phyloP scores from a whole-genome alignment of 1,284 basidiomycete species.

The Entoloma clypeatum region DNA sequence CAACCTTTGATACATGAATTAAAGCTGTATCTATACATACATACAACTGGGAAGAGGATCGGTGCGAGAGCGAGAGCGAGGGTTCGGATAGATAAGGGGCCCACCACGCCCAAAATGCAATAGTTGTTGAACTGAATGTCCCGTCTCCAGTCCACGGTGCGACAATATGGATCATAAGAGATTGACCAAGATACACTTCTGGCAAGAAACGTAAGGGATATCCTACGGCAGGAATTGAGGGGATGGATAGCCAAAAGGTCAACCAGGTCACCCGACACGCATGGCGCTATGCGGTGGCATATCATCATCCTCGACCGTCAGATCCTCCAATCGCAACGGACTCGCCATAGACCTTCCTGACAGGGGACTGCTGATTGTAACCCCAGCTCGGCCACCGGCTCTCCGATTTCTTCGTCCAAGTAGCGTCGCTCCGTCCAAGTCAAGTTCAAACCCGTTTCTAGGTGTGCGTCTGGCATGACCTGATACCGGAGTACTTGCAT shows the following conservation, averaged over 20 bases:
- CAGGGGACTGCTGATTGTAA: conserved; percentile 36
- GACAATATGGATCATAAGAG: too few species aligned
- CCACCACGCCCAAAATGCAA: too few species aligned
- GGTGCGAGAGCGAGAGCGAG: too few species aligned
- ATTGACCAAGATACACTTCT: too few species aligned
- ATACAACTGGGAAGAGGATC: too few species aligned
- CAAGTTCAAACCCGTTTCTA: conserved; percentile 67
- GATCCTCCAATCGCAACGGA: conserved; percentile 31
- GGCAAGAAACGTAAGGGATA: too few species aligned
- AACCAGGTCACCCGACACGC: conserved; percentile 19
- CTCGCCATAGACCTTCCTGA: conserved; percentile 31
- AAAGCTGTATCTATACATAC: too few species aligned
- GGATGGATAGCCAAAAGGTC: background rate
- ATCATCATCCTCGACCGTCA: conserved; percentile 27
- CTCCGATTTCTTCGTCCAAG: conserved; percentile 67
- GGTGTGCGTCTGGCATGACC: conserved; percentile 25
- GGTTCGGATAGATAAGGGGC: too few species aligned
- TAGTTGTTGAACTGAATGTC: too few species aligned
- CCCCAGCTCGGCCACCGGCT: conserved; percentile 19
- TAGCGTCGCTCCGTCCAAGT: conserved; percentile 80
- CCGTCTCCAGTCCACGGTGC: too few species aligned
- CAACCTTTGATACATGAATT: too few species aligned
- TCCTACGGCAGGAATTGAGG: too few species aligned
- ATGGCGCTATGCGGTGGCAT: conserved; percentile 38
- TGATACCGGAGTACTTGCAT: conserved; percentile 22